These are phyloP conservation scores for Lactarius indigo DNA, from an alignment of 768 basidiomycete species.

Conservation along the genomic window DNA sequence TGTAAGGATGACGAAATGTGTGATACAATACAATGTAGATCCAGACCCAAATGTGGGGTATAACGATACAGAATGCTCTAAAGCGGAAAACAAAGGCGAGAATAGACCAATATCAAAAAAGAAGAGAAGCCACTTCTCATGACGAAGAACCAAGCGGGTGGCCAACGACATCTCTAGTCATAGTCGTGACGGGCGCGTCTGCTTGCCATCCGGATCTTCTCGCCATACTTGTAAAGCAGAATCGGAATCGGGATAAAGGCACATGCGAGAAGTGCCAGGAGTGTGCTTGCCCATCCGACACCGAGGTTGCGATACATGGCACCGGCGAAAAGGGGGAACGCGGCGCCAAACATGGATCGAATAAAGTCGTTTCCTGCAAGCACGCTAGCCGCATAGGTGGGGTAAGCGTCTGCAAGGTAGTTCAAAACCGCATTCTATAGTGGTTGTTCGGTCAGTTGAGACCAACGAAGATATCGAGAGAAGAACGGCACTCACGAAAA, in stretches of 20 bases:
- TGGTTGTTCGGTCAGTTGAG: neutral
- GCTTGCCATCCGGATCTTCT: slow-evolving; percentile 21
- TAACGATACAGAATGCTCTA: neutral
- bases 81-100: neutral
- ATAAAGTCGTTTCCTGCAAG: slow-evolving; percentile 37
- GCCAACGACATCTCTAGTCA: neutral
- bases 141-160: neutral
- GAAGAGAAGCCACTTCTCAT: neutral
- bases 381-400: slow-evolving; percentile 33
- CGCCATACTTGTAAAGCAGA: slow-evolving; percentile 23
- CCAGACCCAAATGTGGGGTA: neutral
- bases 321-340: slow-evolving; percentile 25
- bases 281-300: slow-evolving; percentile 29
- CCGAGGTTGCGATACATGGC: slow-evolving; percentile 30
- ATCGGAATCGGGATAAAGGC: slow-evolving; percentile 29
- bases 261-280: slow-evolving; percentile 31
- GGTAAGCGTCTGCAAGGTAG: slow-evolving; percentile 35
- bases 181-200: slow-evolving; percentile 25
- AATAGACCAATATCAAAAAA: neutral
- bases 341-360: slow-evolving; percentile 29
- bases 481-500: slow-evolving; percentile 30
- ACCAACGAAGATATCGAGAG: slow-evolving; percentile 26
- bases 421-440: slow-evolving; percentile 28
- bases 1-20: neutral
- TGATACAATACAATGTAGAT: neutral